Evolutionary conservation across 129 eudicot species (phyloP), one percentile per base, ranked within the genome.

Genomic region (Erigeron canadensis): DNA sequence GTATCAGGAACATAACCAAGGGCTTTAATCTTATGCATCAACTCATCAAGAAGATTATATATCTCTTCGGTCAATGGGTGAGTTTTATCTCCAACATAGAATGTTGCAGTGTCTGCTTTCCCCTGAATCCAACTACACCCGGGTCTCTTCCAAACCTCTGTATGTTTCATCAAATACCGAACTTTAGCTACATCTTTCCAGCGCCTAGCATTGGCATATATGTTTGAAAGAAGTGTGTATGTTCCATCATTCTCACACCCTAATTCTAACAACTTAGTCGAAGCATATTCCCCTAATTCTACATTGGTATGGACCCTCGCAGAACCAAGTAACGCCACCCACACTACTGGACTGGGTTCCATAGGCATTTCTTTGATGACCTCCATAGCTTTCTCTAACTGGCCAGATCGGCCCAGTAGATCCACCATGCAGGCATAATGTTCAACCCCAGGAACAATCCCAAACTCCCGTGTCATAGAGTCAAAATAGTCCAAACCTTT

Each of bases 91-190:
- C 96, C 97, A 6, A 84, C 97, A 63, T 69, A 88, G 65, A 91
- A 91, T 8, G 85, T 72, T 13, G 78, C 80, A 3, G 88, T 79
- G 45, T 87, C 89, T 18, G 80, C 86, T 80, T 84, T 88, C 7
- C 96, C 97, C 75, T 91, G 93, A 47, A 91, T 86, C 96, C 97
- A 91, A 79, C 97, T 91, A 66, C 97, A 88, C 10, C 97, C 97
- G 6, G 97, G 90, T 38, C 88, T 79, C 78, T 91, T 91, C 82
- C n/a, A 80, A 43, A 91, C 85, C 63, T 94, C 91, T 0, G 96
- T 56, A 64, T 75, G 64, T 81, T 86, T 91, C 97, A 91, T 91
- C 75, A 77, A 55, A 66, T 67, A 61, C 73, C 97, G 79, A 17
- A 88, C 56, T 63, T 65, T 79, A 0, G 88, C 89, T 11, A 88